Conservation (phyloP, 495 filamentous ascomycete species). For the Annulohypoxylon bovei region DNA sequence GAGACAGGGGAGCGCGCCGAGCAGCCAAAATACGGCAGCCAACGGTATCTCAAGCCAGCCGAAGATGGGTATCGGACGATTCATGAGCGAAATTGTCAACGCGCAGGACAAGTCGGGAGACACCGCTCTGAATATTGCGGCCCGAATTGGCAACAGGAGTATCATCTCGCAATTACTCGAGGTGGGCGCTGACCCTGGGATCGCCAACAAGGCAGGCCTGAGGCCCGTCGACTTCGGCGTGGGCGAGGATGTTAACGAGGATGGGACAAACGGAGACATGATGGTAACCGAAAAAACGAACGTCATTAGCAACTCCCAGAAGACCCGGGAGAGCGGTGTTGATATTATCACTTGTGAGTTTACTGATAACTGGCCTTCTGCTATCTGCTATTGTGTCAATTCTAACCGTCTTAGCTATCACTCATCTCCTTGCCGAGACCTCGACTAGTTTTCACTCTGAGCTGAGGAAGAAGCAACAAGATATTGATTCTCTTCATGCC, state of each 20-base stretch:
- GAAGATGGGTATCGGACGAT: conserved; percentile 83
- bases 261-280: conserved; percentile 56
- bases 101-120: conserved; percentile 91
- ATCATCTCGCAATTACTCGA: conserved; percentile 94
- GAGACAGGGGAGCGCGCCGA: conserved; percentile 74
- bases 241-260: conserved; percentile 62
- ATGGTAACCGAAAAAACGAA: conserved; percentile 43
- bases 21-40: conserved; percentile 60
- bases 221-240: conserved; percentile 92
- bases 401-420: conserved; percentile 64
- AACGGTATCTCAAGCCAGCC: conserved; percentile 53
- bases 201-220: conserved; percentile 87
- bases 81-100: conserved; percentile 97
- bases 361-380: background rate
- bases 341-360: conserved; percentile 76
- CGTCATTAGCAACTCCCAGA: conserved; percentile 50
- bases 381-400: background rate
- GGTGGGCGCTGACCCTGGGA: conserved; percentile 87
- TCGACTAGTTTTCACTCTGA: conserved; percentile 78
- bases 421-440: conserved; percentile 76
- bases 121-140: conserved; percentile 92
- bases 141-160: conserved; percentile 85
- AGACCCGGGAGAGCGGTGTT: conserved; percentile 67
- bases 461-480: conserved; percentile 80
- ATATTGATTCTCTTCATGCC: conserved; percentile 78